These are phyloP conservation scores for Castanea mollissima DNA, from an alignment of 306 rosid species.

Conservation along the genomic window DNA sequence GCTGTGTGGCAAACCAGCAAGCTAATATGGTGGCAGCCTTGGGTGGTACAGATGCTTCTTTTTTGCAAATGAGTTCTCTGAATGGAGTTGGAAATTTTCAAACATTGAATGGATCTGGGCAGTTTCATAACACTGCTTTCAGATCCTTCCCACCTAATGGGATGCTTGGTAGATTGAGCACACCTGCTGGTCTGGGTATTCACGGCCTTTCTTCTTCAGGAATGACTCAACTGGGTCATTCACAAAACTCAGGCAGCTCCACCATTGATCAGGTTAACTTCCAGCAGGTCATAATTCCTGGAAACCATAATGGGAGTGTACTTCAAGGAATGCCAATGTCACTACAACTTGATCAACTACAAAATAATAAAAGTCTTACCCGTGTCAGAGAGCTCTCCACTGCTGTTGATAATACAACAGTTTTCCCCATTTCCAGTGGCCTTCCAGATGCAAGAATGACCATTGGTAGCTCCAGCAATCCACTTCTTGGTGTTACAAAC, in stretches of 20 bases:
- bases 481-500: conserved; percentile 35
- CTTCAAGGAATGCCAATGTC: conserved; percentile 55
- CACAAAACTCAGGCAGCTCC: conserved; percentile 44
- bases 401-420: conserved; percentile 38
- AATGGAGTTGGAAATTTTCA: conserved; percentile 57
- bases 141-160: conserved; percentile 68
- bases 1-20: conserved; percentile 84
- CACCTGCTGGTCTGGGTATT: conserved; percentile 58
- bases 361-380: conserved; percentile 27
- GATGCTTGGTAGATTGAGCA: conserved; percentile 67
- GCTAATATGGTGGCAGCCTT: conserved; percentile 88
- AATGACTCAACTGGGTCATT: conserved; percentile 55
- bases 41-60: conserved; percentile 71
- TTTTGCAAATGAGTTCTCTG: conserved; percentile 57
- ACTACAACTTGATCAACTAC: conserved; percentile 54
- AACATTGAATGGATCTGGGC: conserved; percentile 52
- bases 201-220: conserved; percentile 69
- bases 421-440: conserved; percentile 48
- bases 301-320: conserved; percentile 43
- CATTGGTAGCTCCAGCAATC: conserved; percentile 31
- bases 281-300: conserved; percentile 44
- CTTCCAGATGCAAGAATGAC: conserved; percentile 44
- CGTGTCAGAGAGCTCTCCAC: conserved; percentile 40
- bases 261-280: conserved; percentile 44
- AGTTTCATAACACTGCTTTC: conserved; percentile 52